Evolutionary conservation across 768 basidiomycete species (phyloP).

Genomic region (Trametes sanguinea): DNA sequence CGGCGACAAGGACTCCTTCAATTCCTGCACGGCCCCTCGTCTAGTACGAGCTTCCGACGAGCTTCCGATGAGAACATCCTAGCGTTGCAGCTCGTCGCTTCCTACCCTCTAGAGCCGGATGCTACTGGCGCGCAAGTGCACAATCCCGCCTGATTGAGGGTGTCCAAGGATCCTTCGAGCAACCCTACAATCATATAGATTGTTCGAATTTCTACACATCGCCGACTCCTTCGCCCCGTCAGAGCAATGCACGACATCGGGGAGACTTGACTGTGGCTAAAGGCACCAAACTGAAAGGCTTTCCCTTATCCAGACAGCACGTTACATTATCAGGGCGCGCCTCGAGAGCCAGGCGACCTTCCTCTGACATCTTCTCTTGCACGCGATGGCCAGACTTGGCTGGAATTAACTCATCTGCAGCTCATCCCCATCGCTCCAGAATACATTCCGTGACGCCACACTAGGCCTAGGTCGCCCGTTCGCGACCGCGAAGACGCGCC

Average conservation of each 20-base stretch:
- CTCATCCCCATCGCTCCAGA: not conserved
- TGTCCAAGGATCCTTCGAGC: too few relatives aligned
- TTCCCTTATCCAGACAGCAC: not conserved
- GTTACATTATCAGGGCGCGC: not conserved
- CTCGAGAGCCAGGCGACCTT: not conserved
- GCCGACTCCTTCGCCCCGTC: too few relatives aligned
- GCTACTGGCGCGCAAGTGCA: too few relatives aligned
- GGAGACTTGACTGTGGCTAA: slow-evolving; percentile 5
- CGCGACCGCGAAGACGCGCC: not conserved
- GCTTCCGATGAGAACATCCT: slow-evolving; percentile 14
- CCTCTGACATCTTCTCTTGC: not conserved
- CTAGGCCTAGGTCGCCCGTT: not conserved
- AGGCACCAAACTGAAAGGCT: slow-evolving; percentile 4
- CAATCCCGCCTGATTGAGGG: too few relatives aligned
- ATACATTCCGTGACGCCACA: slow-evolving; percentile 5
- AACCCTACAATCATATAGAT: too few relatives aligned
- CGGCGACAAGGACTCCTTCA: not conserved
- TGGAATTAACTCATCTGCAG: not conserved
- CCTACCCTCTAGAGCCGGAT: too few relatives aligned
- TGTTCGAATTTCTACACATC: too few relatives aligned
- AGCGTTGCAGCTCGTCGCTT: not conserved
- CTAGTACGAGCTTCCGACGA: slow-evolving; percentile 9
- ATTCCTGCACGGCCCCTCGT: slow-evolving; percentile 1
- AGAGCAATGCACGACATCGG: not conserved
- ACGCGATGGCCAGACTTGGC: not conserved